A percentile compares a stretch with the other conserved stretches of the same genome.
Conservation (phyloP, 192 early-diverging fungal genomes). For the Backusella westeae region DNA sequence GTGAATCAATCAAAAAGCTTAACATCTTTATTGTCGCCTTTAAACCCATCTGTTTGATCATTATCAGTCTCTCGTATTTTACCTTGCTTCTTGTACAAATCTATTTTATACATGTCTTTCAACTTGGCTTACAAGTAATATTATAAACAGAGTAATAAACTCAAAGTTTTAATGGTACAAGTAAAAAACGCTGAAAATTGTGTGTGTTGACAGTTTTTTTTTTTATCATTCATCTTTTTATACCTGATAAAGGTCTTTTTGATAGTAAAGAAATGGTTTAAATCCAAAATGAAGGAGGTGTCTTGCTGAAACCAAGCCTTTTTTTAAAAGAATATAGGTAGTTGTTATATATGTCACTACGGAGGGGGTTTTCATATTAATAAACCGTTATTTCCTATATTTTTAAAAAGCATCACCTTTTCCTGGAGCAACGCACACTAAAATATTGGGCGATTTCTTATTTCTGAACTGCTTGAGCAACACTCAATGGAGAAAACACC, state of each 20-base stretch:
- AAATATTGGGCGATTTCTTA: constrained; percentile 47
- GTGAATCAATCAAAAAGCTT: too few relatives aligned
- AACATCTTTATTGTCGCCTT: too few relatives aligned
- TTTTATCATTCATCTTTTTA: background rate
- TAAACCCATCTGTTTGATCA: too few relatives aligned
- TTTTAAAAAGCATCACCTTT: background rate
- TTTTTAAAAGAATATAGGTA: background rate
- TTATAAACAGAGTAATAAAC: too few relatives aligned
- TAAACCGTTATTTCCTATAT: constrained; percentile 80
- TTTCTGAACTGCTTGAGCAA: constrained; percentile 79
- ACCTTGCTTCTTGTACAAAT: too few relatives aligned
- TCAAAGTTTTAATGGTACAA: too few relatives aligned
- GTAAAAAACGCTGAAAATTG: constrained; percentile 47
- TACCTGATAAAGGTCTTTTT: constrained; percentile 72
- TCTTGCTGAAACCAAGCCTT: constrained; percentile 87
- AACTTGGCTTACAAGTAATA: too few relatives aligned
- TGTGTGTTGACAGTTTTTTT: background rate
- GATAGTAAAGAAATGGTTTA: constrained; percentile 69
- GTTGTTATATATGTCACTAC: background rate
- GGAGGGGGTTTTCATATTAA: background rate
- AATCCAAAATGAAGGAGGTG: constrained; percentile 92
- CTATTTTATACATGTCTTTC: too few relatives aligned
- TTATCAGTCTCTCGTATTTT: too few relatives aligned
- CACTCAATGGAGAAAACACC: constrained; percentile 82
- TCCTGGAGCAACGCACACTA: constrained; percentile 76